phyloP scores from a whole-genome alignment of 306 rosid genomes.

The Prunus persica region DNA sequence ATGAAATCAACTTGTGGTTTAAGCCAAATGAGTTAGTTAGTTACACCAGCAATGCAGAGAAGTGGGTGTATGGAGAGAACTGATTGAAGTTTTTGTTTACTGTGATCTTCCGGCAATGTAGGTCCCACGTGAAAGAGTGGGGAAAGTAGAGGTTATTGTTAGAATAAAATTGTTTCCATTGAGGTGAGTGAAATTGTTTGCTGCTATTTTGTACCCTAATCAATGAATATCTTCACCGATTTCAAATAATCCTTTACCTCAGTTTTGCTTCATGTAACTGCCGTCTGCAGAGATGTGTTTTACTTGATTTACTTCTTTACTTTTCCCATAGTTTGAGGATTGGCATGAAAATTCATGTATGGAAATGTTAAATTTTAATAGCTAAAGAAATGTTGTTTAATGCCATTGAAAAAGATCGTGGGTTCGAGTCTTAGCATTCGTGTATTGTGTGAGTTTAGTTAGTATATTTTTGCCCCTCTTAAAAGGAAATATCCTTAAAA shows the following conservation, averaged over 20 bases:
- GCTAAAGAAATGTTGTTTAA: too few species aligned
- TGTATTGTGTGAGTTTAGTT: too few species aligned
- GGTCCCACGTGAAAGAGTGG: conserved; percentile 18
- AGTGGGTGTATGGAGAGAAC: conserved; percentile 79
- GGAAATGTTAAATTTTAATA: too few species aligned
- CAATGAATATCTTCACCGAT: background rate
- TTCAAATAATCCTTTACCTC: background rate
- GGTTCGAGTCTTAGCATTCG: too few species aligned
- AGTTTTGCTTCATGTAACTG: background rate
- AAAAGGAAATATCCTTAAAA: too few species aligned
- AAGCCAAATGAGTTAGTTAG: conserved; percentile 78
- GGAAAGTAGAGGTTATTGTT: conserved; percentile 17
- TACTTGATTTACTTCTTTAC: too few species aligned
- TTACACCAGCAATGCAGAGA: conserved; percentile 84
- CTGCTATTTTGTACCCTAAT: background rate
- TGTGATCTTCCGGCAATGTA: conserved; percentile 19
- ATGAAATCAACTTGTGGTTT: conserved; percentile 89
- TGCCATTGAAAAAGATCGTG: too few species aligned
- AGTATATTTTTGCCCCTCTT: too few species aligned
- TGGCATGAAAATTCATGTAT: too few species aligned
- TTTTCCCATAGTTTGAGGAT: too few species aligned
- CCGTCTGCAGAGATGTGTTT: too few species aligned
- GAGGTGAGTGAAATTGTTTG: conserved; percentile 21
- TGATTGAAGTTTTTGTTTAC: conserved; percentile 24
- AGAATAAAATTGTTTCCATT: conserved; percentile 21